Base-by-base conservation (phyloP, 208 protist species). In the Leishmania turanica region DNA sequence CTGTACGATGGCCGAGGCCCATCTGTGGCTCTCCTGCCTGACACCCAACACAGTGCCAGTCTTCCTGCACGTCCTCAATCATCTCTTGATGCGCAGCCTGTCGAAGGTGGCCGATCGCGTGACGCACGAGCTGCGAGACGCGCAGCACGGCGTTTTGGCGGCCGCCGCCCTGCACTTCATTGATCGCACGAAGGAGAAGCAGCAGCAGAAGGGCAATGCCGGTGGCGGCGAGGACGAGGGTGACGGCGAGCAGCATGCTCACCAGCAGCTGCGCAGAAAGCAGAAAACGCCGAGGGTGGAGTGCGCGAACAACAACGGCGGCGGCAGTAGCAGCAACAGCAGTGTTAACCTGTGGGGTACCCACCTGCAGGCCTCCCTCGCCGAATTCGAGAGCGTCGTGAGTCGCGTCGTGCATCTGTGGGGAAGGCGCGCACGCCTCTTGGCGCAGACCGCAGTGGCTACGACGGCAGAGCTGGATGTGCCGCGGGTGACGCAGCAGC, bases 41-140 rank as follows among this genome's bases (percentile, higher is more conserved):
- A 84, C 85, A 51, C 83, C 87, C 8, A 85, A 92, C 78, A 91
- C 90, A 15, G 81, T 97, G 49, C 93, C 95, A 17, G 90, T 89
- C 79, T 93, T 98, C 72, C 64, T 98, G 80, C 95, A 98, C 83
- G 76, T 96, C 24, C 84, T 98, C 17, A 97, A 97, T 83, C 84
- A 90, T 66, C 75, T 98, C 13, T 80, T 97, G 75, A 91, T 95
- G 85, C 91, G 95, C 77, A 96, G 91, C 78, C 84, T 96, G 9
- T 98, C 95, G 49, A 98, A 98, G 81, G 88, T 87, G 37, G 95
- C 93, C 1, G 92, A 96, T 77, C 92, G 93, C 65, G 88, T 97
- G 53, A 90, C 93, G 37, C 80, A 92, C 69, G 92, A 96, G 80
- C 81, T 97, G 27, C 79, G 89, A 71, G 77, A 91, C 47, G 81